Evolutionary conservation across 768 basidiomycete species (phyloP).

Genomic region (Mycena rosella): DNA sequence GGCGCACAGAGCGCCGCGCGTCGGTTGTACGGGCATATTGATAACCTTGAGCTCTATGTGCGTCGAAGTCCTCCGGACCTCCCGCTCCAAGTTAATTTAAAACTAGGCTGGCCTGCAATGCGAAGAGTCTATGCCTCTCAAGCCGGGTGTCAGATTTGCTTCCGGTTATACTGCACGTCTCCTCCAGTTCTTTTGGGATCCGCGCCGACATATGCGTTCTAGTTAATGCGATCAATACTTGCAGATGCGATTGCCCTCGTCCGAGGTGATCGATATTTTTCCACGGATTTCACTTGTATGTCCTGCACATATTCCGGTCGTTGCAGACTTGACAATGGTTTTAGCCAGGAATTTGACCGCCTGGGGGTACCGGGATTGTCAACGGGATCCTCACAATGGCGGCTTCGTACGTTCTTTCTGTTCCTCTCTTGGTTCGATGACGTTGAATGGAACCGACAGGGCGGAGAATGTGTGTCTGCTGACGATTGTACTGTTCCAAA

Average conservation of each 20-base stretch:
- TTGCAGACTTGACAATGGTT: neutral
- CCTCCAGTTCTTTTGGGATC: too few relatives aligned
- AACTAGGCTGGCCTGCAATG: constrained; percentile 51
- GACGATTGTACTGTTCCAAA: too few relatives aligned
- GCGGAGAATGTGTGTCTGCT: constrained; percentile 47
- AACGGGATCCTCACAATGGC: constrained; percentile 56
- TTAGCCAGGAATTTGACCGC: constrained; percentile 57
- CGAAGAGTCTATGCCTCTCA: constrained; percentile 64
- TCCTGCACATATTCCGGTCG: neutral
- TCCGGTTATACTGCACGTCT: constrained; percentile 64
- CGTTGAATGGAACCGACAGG: too few relatives aligned
- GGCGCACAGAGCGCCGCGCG: constrained; percentile 42
- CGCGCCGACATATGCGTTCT: neutral
- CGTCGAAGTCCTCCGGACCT: too few relatives aligned
- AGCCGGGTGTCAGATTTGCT: constrained; percentile 66
- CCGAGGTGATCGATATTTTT: constrained; percentile 66
- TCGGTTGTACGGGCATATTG: constrained; percentile 49
- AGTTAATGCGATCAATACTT: constrained; percentile 62
- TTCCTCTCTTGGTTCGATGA: too few relatives aligned
- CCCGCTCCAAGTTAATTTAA: too few relatives aligned
- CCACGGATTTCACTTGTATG: constrained; percentile 62
- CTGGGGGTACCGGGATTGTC: constrained; percentile 66
- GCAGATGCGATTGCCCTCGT: constrained; percentile 66
- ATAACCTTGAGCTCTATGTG: constrained; percentile 54
- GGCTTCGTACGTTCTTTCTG: constrained; percentile 36